Conservation (phyloP, 169 alveolate species). For the Babesia divergens region DNA sequence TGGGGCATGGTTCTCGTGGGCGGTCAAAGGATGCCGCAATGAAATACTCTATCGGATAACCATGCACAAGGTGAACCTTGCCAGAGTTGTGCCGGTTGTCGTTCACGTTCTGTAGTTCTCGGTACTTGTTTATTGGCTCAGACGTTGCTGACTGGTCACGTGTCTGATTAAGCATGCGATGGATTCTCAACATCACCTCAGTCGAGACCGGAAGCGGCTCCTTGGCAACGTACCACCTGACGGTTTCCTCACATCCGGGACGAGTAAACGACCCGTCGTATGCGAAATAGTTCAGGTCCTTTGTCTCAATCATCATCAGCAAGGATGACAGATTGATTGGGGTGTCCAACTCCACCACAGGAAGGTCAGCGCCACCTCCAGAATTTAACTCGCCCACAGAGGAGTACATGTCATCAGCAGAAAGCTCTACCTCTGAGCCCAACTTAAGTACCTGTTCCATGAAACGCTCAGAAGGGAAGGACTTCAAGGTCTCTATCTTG, state of each 20-base stretch:
- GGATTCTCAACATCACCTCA: conserved; percentile 76
- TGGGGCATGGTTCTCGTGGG: background rate
- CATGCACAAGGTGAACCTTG: conserved; percentile 76
- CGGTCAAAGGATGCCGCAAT: conserved; percentile 62
- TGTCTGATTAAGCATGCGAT: conserved; percentile 76
- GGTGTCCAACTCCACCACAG: conserved; percentile 62
- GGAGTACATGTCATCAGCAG: conserved; percentile 20
- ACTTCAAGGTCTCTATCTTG: conserved; percentile 67
- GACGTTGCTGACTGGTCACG: conserved; percentile 47
- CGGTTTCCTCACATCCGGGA: conserved; percentile 80
- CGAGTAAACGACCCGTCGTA: conserved; percentile 80
- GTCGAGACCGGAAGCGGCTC: conserved; percentile 82
- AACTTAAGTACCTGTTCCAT: conserved; percentile 72
- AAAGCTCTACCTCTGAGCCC: conserved; percentile 45
- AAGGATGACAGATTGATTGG: conserved; percentile 76
- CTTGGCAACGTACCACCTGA: conserved; percentile 82
- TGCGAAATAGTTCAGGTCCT: conserved; percentile 75
- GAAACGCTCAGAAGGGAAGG: conserved; percentile 80
- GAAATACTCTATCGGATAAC: conserved; percentile 78
- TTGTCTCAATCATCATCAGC: conserved; percentile 80
- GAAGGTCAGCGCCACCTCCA: conserved; percentile 34
- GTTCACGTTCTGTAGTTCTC: conserved; percentile 75
- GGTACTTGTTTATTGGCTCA: conserved; percentile 63
- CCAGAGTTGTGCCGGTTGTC: conserved; percentile 69
- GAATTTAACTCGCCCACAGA: conserved; percentile 39